Conservation (phyloP, 345 rosid genomes). For the Acer yangbiense region DNA sequence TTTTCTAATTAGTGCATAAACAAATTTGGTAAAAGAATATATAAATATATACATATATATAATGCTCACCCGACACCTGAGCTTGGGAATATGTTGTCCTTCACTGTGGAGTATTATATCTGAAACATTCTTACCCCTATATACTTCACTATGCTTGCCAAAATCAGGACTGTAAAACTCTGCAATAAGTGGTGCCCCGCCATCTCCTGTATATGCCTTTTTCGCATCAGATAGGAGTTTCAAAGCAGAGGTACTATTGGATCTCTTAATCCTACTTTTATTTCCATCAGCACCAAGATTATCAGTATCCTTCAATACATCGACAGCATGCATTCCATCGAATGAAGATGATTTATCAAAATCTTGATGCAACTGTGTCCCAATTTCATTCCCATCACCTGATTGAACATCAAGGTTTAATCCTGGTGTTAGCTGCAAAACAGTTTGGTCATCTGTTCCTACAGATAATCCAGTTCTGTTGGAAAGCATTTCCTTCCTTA, state of each 20-base stretch:
- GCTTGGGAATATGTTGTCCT: slow-evolving; percentile 52
- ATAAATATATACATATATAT: not conserved
- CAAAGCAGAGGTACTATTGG: slow-evolving; percentile 82
- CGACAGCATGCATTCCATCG: slow-evolving; percentile 32
- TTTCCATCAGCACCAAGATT: slow-evolving; percentile 47
- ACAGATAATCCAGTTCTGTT: slow-evolving; percentile 33
- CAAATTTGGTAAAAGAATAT: slow-evolving; percentile 20
- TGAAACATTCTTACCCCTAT: slow-evolving; percentile 36
- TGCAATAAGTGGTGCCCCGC: slow-evolving; percentile 61
- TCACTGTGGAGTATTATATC: slow-evolving; percentile 46
- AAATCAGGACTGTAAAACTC: slow-evolving; percentile 72
- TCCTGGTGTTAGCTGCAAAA: slow-evolving; percentile 36
- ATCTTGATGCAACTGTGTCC: slow-evolving; percentile 27
- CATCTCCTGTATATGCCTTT: slow-evolving; percentile 51
- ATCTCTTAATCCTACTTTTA: slow-evolving; percentile 71
- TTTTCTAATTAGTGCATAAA: slow-evolving; percentile 3
- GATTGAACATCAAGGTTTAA: slow-evolving; percentile 39
- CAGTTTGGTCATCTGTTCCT: slow-evolving; percentile 44
- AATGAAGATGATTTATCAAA: slow-evolving; percentile 31
- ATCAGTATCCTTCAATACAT: slow-evolving; percentile 28
- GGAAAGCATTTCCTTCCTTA: slow-evolving; percentile 29
- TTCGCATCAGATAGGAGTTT: slow-evolving; percentile 46
- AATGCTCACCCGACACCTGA: slow-evolving; percentile 77
- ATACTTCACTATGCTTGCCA: slow-evolving; percentile 41
- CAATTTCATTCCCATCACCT: slow-evolving; percentile 26